Conservation (phyloP, 139 green algal genomes). For the Chlamydomonas incerta region DNA sequence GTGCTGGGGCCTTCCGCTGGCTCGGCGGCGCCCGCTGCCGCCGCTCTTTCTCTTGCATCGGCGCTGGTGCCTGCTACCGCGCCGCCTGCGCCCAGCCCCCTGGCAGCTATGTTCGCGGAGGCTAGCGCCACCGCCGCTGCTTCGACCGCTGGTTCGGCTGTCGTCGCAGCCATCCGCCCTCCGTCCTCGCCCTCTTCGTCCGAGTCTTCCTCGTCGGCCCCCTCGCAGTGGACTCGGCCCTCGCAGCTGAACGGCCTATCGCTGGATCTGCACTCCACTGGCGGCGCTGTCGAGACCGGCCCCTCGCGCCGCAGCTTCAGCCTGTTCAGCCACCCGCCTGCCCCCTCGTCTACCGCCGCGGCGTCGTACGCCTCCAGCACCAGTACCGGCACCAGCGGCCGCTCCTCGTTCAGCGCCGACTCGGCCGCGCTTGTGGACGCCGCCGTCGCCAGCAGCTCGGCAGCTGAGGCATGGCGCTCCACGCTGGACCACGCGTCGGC, state of each 20-base stretch:
- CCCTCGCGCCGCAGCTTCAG: slow-evolving; percentile 44
- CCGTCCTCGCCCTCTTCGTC: no score
- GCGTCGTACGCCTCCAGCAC: background rate
- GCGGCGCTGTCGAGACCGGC: background rate
- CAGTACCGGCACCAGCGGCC: background rate
- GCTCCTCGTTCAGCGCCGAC: background rate
- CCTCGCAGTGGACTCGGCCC: slow-evolving; percentile 35
- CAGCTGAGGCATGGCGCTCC: slow-evolving; percentile 20
- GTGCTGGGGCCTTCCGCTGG: slow-evolving; percentile 43
- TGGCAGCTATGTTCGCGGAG: slow-evolving; percentile 9
- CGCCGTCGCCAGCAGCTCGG: background rate
- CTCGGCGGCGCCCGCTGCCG: background rate
- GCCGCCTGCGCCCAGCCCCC: background rate
- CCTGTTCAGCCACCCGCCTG: slow-evolving; percentile 53
- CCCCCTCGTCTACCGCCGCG: background rate
- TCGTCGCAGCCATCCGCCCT: background rate
- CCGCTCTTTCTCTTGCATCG: background rate
- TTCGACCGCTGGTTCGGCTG: background rate
- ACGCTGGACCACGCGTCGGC: background rate
- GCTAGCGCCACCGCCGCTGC: background rate
- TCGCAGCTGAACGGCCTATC: slow-evolving; percentile 51
- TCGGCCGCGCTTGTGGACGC: background rate
- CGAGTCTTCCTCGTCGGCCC: background rate
- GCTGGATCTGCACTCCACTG: slow-evolving; percentile 20
- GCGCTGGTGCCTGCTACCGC: slow-evolving; percentile 20